Percentiles rank a stretch among this genome's conserved stretches.
Conservation (phyloP, 1,284 basidiomycete species). For the Caloboletus firmus region DNA sequence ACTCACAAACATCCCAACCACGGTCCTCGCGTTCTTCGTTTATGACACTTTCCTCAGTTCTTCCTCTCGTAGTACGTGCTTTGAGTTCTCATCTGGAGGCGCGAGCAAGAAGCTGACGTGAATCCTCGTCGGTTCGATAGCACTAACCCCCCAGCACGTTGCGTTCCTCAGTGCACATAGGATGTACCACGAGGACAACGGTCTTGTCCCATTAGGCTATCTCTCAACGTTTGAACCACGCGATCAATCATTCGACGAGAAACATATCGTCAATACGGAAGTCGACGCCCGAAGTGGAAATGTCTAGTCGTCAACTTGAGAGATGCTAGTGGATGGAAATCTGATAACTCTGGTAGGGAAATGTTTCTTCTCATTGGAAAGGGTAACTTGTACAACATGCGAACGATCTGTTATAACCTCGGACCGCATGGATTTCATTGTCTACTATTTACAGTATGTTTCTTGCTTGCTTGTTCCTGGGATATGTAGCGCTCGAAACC, state of each 20-base stretch:
- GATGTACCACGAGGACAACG: constrained; percentile 30
- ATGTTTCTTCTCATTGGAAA: neutral
- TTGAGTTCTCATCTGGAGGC: constrained; percentile 1
- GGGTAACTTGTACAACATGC: neutral
- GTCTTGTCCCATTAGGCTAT: constrained; percentile 22
- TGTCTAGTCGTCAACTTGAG: constrained; percentile 8
- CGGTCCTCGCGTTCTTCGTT: constrained; percentile 47
- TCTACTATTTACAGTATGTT: constrained; percentile 6
- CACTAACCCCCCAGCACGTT: constrained; percentile 27
- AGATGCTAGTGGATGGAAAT: neutral
- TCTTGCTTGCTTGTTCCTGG: constrained; percentile 14
- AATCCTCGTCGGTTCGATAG: constrained; percentile 10
- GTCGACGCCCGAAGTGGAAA: neutral
- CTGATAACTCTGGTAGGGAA: neutral
- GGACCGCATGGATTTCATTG: neutral
- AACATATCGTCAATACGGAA: constrained; percentile 1
- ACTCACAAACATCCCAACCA: constrained; percentile 65
- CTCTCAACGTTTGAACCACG: constrained; percentile 17
- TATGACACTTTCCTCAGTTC: constrained; percentile 54
- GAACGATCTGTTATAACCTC: neutral
- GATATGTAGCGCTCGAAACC: neutral
- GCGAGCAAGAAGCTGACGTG: constrained; percentile 14
- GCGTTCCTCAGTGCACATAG: constrained; percentile 23
- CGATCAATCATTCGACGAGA: constrained; percentile 18
- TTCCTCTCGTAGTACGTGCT: constrained; percentile 29